Percentiles rank a stretch among this genome's conserved stretches.
Conservation (phyloP, 495 filamentous ascomycete genomes). For the Pseudomonodictys pantanalensis region DNA sequence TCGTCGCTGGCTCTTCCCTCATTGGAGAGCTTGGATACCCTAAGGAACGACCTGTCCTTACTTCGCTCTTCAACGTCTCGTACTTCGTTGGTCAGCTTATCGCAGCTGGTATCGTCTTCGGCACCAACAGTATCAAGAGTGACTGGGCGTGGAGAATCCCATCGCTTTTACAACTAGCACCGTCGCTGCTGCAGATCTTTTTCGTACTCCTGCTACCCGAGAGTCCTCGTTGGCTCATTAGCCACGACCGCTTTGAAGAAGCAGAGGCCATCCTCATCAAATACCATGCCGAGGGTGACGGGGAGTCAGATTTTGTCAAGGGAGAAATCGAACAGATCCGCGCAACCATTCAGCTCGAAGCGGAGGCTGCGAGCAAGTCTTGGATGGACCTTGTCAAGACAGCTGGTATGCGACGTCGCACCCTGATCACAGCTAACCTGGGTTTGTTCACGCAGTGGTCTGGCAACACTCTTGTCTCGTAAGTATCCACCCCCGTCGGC, state of each 20-base stretch:
- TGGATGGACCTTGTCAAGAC: slow-evolving; percentile 57
- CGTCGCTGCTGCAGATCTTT: slow-evolving; percentile 53
- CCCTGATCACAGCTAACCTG: slow-evolving; percentile 55
- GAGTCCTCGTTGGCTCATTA: slow-evolving; percentile 58
- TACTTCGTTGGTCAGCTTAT: slow-evolving; percentile 63
- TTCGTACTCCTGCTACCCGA: slow-evolving; percentile 50
- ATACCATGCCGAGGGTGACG: slow-evolving; percentile 61
- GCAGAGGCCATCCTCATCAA: slow-evolving; percentile 57
- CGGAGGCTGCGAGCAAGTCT: slow-evolving; percentile 51
- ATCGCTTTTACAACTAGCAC: slow-evolving; percentile 53
- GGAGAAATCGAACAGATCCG: slow-evolving; percentile 61
- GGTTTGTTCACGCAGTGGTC: slow-evolving; percentile 64
- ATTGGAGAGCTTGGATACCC: slow-evolving; percentile 66
- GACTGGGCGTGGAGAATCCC: slow-evolving; percentile 67
- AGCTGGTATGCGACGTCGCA: slow-evolving; percentile 53
- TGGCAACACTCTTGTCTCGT: slow-evolving; percentile 61
- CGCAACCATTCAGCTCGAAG: slow-evolving; percentile 55
- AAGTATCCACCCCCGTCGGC: slow-evolving; percentile 6
- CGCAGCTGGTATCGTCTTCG: slow-evolving; percentile 55
- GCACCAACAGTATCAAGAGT: slow-evolving; percentile 54
- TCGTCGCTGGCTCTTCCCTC: slow-evolving; percentile 60
- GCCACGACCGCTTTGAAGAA: slow-evolving; percentile 57
- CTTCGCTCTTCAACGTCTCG: slow-evolving; percentile 63
- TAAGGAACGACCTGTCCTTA: slow-evolving; percentile 61
- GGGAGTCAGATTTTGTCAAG: slow-evolving; percentile 50